A percentile compares a stretch with the other conserved stretches of the same genome.
phyloP scores from a whole-genome alignment of 129 eudicot genomes.

The Arctium lappa region DNA sequence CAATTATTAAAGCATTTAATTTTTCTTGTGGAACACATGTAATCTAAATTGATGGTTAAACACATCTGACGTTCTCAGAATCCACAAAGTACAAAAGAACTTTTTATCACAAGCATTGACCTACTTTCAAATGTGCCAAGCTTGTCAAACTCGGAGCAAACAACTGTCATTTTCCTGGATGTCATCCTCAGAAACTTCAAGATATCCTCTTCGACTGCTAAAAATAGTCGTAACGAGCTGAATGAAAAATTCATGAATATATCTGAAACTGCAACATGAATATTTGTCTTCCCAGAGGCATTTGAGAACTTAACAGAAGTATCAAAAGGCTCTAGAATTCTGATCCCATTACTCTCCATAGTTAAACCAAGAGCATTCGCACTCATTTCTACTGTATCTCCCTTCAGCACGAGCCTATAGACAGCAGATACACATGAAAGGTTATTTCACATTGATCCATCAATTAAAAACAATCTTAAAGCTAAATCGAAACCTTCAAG shows the following conservation, averaged over 20 bases:
- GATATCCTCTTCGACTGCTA: conserved; percentile 94
- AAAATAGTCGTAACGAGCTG: conserved; percentile 75
- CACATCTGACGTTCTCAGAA: neutral
- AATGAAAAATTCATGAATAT: conserved; percentile 96
- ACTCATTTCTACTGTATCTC: conserved; percentile 74
- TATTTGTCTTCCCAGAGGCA: conserved; percentile 84
- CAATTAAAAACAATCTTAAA: neutral
- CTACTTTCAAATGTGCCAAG: conserved; percentile 73
- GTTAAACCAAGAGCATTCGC: conserved; percentile 87
- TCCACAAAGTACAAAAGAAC: neutral
- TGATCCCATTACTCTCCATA: conserved; percentile 96
- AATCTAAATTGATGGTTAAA: neutral
- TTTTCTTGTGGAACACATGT: neutral
- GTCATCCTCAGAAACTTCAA: conserved; percentile 76
- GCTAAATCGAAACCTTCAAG: conserved; percentile 6
- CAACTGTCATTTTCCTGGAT: conserved; percentile 73
- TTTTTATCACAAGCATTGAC: conserved; percentile 19
- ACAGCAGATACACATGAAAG: conserved; percentile 31
- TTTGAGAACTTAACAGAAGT: conserved; percentile 69
- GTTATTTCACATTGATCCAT: conserved; percentile 5
- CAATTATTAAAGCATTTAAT: neutral
- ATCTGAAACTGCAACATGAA: conserved; percentile 75
- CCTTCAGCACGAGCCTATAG: conserved; percentile 79
- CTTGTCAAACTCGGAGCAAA: conserved; percentile 93
- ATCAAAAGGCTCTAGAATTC: conserved; percentile 96